These are phyloP conservation scores for Penicillium atrosanguineum DNA, from an alignment of 495 filamentous ascomycete species.

Conservation along the genomic window DNA sequence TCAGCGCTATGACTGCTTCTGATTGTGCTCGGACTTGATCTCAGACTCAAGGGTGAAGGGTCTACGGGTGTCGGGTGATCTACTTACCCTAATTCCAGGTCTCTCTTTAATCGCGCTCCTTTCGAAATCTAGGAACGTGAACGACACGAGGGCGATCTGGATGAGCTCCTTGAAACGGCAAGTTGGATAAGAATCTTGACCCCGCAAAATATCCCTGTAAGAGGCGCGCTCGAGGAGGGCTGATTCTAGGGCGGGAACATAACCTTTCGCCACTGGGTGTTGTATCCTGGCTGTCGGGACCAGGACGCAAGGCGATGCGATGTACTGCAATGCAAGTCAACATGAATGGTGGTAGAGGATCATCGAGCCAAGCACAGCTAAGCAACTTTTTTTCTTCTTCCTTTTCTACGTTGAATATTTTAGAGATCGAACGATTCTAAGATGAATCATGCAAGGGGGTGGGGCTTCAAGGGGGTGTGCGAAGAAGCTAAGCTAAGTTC, in stretches of 20 bases:
- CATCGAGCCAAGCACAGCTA: not conserved
- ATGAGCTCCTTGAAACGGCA: constrained; percentile 5
- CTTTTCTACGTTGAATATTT: not conserved
- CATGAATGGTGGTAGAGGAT: constrained; percentile 3
- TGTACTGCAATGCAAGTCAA: constrained; percentile 25
- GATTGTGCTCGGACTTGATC: not conserved
- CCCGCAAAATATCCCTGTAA: not conserved
- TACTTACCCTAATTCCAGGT: not conserved
- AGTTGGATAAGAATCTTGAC: not conserved
- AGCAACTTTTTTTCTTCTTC: not conserved
- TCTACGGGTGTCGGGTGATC: not conserved
- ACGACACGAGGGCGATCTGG: constrained; percentile 12
- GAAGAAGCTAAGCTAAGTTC: not conserved
- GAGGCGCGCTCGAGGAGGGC: not conserved
- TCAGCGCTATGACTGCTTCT: constrained; percentile 10
- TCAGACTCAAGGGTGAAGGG: not conserved
- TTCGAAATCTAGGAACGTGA: not conserved
- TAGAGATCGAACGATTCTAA: constrained; percentile 6
- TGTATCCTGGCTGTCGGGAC: constrained; percentile 21
- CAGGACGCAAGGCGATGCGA: constrained; percentile 22
- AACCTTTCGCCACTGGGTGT: constrained; percentile 12
- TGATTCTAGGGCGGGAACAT: constrained; percentile 8
- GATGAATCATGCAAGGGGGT: constrained; percentile 19
- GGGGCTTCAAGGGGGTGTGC: constrained; percentile 9
- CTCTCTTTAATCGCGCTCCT: constrained; percentile 7